Percentiles rank a stretch among this genome's conserved stretches.
phyloP scores from a whole-genome alignment of 345 rosid genomes.

The Gossypium longicalyx region DNA sequence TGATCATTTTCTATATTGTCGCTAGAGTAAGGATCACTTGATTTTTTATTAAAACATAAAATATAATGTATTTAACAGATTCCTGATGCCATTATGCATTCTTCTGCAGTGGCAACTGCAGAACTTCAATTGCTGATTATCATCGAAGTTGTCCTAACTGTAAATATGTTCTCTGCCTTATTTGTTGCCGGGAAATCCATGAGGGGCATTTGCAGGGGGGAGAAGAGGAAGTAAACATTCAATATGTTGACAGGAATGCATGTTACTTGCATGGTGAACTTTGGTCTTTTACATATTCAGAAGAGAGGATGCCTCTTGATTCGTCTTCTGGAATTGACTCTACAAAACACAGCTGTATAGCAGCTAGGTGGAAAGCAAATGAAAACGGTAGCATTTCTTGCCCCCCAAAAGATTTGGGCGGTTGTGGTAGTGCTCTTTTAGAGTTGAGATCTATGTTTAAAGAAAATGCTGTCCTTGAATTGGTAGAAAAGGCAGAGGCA shows the following conservation, averaged over 20 bases:
- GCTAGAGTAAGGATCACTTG: background rate
- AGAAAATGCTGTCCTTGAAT: constrained; percentile 28
- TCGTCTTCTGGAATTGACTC: background rate
- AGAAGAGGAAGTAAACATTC: constrained; percentile 19
- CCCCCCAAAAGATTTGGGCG: constrained; percentile 39
- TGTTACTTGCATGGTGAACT: constrained; percentile 39
- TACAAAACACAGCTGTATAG: constrained; percentile 17
- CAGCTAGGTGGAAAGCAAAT: constrained; percentile 44
- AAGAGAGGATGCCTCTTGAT: background rate
- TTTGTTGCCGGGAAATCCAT: constrained; percentile 57
- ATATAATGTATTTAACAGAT: background rate
- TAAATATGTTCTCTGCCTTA: constrained; percentile 48
- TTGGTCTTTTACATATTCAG: background rate
- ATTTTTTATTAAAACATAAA: background rate
- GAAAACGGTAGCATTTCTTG: constrained; percentile 53
- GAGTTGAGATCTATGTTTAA: constrained; percentile 40
- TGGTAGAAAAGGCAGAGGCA: constrained; percentile 40
- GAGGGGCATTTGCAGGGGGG: constrained; percentile 39
- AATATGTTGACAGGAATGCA: constrained; percentile 24
- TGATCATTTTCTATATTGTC: background rate
- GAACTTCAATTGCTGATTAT: constrained; percentile 51
- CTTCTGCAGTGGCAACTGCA: constrained; percentile 49
- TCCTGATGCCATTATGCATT: background rate
- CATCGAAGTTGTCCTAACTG: constrained; percentile 53
- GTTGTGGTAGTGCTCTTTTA: constrained; percentile 42